These are phyloP conservation scores for Mortierella antarctica DNA, from an alignment of 192 early-diverging fungal genomes.

Conservation along the genomic window DNA sequence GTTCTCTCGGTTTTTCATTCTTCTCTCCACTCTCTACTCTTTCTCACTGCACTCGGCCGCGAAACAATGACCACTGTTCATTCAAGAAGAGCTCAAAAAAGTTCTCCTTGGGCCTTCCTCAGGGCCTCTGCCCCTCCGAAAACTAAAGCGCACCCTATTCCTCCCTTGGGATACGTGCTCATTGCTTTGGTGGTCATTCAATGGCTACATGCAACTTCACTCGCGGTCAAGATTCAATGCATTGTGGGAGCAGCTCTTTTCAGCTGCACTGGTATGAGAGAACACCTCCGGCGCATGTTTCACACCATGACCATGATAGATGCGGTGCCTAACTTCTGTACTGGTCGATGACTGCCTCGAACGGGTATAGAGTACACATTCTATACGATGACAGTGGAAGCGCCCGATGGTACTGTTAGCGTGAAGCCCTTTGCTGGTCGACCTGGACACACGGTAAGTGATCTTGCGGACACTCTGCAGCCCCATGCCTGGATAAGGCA, in stretches of 20 bases:
- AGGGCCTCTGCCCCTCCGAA: constrained; percentile 29
- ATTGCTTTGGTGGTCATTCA: constrained; percentile 42
- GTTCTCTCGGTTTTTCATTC: neutral
- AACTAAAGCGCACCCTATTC: constrained; percentile 42
- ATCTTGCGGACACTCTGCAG: too few relatives aligned
- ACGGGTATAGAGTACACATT: constrained; percentile 32
- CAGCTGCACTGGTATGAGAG: constrained; percentile 36
- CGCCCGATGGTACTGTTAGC: constrained; percentile 40
- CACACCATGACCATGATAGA: neutral
- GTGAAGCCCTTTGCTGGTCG: constrained; percentile 46
- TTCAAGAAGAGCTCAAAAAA: constrained; percentile 9
- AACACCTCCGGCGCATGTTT: too few relatives aligned
- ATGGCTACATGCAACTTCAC: constrained; percentile 37
- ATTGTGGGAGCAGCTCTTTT: constrained; percentile 41
- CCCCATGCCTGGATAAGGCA: neutral
- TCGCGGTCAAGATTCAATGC: constrained; percentile 48
- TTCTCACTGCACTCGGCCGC: neutral
- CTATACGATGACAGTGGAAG: constrained; percentile 46
- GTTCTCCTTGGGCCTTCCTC: constrained; percentile 26
- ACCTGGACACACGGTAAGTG: constrained; percentile 45
- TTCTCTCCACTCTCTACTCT: neutral
- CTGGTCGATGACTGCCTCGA: neutral
- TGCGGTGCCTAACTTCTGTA: neutral
- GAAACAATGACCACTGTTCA: neutral
- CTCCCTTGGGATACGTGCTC: constrained; percentile 34